These are phyloP conservation scores for Magnusiomyces magnusii DNA, from an alignment of 1,139 yeast genomes.

Conservation along the genomic window DNA sequence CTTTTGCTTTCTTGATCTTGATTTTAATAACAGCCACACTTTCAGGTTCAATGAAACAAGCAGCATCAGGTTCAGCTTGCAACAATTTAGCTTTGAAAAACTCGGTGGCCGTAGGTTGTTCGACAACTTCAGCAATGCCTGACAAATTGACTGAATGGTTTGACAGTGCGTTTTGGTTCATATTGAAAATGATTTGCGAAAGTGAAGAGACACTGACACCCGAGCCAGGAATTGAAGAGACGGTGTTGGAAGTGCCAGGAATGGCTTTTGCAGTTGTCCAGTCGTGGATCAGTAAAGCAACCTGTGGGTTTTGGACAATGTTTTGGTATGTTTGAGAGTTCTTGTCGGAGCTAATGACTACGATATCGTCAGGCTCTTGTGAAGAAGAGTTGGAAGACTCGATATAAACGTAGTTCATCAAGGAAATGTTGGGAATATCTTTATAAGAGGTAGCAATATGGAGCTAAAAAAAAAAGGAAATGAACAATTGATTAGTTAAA, in stretches of 20 bases:
- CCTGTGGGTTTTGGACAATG: constrained; percentile 58
- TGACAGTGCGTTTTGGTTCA: constrained; percentile 69
- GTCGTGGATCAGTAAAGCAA: constrained; percentile 76
- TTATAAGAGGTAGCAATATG: constrained; percentile 71
- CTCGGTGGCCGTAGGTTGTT: constrained; percentile 32
- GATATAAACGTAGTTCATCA: constrained; percentile 76
- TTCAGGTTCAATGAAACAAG: constrained; percentile 55
- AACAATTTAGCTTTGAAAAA: constrained; percentile 52
- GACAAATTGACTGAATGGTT: constrained; percentile 70
- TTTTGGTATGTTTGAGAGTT: constrained; percentile 66
- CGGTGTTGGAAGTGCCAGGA: constrained; percentile 12
- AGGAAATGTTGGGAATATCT: constrained; percentile 71
- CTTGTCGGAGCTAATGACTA: constrained; percentile 63
- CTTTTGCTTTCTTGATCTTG: constrained; percentile 56
- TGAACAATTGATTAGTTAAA: not conserved
- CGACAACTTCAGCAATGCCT: constrained; percentile 61
- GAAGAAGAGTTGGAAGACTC: constrained; percentile 29
- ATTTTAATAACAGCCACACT: constrained; percentile 61
- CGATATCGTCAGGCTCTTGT: constrained; percentile 17
- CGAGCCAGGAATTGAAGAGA: not conserved
- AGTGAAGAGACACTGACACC: constrained; percentile 30
- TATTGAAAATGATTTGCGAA: constrained; percentile 55
- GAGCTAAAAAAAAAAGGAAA: constrained; percentile 34
- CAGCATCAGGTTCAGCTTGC: constrained; percentile 55
- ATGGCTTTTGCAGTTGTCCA: constrained; percentile 57